Base-by-base conservation (phyloP, 345 rosid genomes). In the Bretschneidera sinensis region DNA sequence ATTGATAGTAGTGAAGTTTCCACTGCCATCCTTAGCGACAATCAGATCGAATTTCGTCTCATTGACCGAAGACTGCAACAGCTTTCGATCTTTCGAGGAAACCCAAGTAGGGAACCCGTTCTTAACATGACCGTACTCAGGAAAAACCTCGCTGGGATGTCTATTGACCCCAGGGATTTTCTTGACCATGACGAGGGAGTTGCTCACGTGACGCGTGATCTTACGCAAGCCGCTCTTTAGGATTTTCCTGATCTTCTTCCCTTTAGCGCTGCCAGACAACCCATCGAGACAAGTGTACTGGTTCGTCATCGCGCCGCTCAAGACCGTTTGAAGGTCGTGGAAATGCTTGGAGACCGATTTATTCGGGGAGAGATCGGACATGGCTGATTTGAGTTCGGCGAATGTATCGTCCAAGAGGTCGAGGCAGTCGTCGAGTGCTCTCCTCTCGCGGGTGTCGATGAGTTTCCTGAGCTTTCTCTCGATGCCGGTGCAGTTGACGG, bases 211-310 rank as follows among this genome's bases (percentile, higher is more conserved):
- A n/a, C 69, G 75, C 17, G 91, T 82, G 58, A 92, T 85, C 56
- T 88, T 75, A 39, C 57, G 61, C 28, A 89, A 54, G 21, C 65
- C 65, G 9, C 28, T 67, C 81, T 86, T 62, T 67, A 91, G 78
- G 4, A 33, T 23, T 2, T 72, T 67, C 57, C 81, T 69, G 21
- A 85, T 66, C 34, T 55, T 54, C 11, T 71, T 75, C 17, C 59
- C 45, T n/a, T n/a, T n/a, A n/a, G n/a, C n/a, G 55, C 81, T 65
- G 50, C 66, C 66, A 14, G 78, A 75, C 25, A 92, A 87, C 65
- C 98, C 95, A 31, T 89, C 92, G 9, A 92, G 96, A 57, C 96
- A 92, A 45, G 98, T 92, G 83, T 83, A 86, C 79, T 86, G 92
- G 66, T 89, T 85, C 20, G 96, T 89, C 80, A 89, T 86, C 48